Conservation (phyloP, 306 rosid genomes). For the Dryas drummondii region DNA sequence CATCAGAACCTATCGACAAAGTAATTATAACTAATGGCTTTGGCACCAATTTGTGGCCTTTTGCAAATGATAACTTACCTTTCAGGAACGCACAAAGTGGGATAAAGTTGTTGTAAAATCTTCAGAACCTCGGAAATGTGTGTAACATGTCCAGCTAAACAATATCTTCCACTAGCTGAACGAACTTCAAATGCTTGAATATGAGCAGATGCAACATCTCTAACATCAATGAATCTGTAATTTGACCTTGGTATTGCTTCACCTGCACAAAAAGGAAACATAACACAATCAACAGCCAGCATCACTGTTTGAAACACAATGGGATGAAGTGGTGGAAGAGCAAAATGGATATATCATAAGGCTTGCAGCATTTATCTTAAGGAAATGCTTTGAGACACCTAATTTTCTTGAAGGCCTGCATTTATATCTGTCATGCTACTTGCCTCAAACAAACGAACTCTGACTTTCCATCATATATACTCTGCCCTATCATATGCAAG, state of each 20-base stretch:
- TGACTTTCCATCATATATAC: background rate
- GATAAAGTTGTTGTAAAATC: conserved; percentile 10
- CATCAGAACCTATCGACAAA: background rate
- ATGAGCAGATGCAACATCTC: conserved; percentile 31
- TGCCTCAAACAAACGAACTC: background rate
- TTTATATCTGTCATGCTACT: background rate
- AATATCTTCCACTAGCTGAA: conserved; percentile 33
- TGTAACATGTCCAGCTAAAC: conserved; percentile 7
- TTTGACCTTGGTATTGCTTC: background rate
- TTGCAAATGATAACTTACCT: conserved; percentile 1
- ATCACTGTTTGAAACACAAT: background rate
- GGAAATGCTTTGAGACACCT: background rate
- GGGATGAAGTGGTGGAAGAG: background rate
- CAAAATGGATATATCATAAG: background rate
- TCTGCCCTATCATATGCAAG: no score
- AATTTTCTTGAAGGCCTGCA: background rate
- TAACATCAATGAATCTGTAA: conserved; percentile 20
- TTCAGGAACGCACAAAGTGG: conserved; percentile 9
- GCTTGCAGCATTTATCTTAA: background rate
- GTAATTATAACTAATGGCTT: background rate
- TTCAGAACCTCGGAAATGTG: background rate
- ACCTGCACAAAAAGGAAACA: conserved; percentile 1
- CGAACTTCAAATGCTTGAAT: conserved; percentile 22
- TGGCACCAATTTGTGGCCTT: background rate
- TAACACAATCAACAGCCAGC: background rate